Base-by-base conservation (phyloP, 2,329 filamentous ascomycete genomes). In the Mollisiaceae sp. region DNA sequence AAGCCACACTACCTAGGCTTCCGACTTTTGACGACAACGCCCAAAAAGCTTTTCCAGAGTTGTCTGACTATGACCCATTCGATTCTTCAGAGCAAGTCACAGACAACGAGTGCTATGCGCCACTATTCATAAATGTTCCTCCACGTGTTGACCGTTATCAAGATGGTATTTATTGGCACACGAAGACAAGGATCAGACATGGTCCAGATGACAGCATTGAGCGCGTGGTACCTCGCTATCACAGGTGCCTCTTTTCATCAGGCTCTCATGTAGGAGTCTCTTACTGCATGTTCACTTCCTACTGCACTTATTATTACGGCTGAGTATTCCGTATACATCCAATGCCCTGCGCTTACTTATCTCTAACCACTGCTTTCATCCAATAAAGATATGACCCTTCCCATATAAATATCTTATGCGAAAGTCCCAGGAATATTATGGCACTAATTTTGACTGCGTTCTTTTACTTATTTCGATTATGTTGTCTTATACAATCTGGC, bases 181-280 rank as follows among this genome's bases (percentile, higher is more conserved):
- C 4, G 22, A 38, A 35, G 39, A 63, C 27, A 45, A 39, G 55
- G 36, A 55, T 62, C 20, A n/a, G 22, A 20, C 38, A 27, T 35
- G 24, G 50, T 54, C 45, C 47, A 62, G 60, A 56, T 56, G 54
- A 57, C 54, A 58, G 52, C 60, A 58, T 54, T 63, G 56, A 59
- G 32, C 52, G 56, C 56, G 55, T 58, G 61, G 55, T 14, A 54
- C 20, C 55, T 59, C 43, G 55, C 59, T 59, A 63, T 54, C 55
- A 63, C 38, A 36, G 22, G 45, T 39, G 20, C 55, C 61, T 55
- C 55, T 58, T 39, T 63, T 36, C 45, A 27, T 50, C 54, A 57
- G 50, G 18, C 6, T 15, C 50, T 54, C 45, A 32, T 11, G 9
- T 27, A 22, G 22, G 12, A 52, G 8, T 14, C n/a, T n/a, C n/a